A percentile compares a stretch with the other conserved stretches of the same genome.
Evolutionary conservation across 2,329 filamentous ascomycete genomes (phyloP).

Genomic region (Colletotrichum limetticola): DNA sequence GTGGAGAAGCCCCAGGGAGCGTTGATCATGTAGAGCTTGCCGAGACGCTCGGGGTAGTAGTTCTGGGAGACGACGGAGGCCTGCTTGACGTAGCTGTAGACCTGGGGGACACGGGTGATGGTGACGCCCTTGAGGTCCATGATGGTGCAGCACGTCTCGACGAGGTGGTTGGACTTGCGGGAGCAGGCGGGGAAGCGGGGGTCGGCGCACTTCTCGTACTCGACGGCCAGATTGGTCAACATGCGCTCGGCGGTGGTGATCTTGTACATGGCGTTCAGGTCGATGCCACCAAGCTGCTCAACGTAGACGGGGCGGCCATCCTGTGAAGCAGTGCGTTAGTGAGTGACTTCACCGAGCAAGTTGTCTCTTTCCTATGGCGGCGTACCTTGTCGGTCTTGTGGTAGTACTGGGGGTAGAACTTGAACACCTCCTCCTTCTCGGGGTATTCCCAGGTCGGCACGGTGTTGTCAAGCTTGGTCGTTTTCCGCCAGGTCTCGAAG

Average conservation of each 20-base stretch:
- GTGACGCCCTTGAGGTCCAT: slow-evolving; percentile 98
- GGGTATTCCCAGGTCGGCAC: slow-evolving; percentile 86
- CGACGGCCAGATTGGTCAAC: slow-evolving; percentile 94
- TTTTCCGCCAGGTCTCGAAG: slow-evolving; percentile 89
- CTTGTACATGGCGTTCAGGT: slow-evolving; percentile 89
- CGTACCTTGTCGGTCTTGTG: slow-evolving; percentile 90
- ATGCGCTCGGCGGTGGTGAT: slow-evolving; percentile 94
- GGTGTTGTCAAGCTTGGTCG: slow-evolving; percentile 85
- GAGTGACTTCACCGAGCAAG: too few relatives aligned
- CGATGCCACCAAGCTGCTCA: slow-evolving; percentile 93
- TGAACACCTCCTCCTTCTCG: slow-evolving; percentile 84
- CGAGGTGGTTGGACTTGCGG: slow-evolving; percentile 86
- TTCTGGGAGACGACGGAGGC: slow-evolving; percentile 94
- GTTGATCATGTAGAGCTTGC: slow-evolving; percentile 98
- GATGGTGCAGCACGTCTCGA: slow-evolving; percentile 98
- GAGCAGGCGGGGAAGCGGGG: slow-evolving; percentile 95
- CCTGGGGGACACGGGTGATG: slow-evolving; percentile 80
- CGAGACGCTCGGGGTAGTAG: slow-evolving; percentile 98
- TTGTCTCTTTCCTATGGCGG: neutral
- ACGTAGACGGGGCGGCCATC: slow-evolving; percentile 98
- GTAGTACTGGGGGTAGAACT: slow-evolving; percentile 99
- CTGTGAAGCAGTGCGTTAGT: slow-evolving; percentile 55
- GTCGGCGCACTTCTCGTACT: slow-evolving; percentile 97
- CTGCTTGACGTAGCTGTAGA: slow-evolving; percentile 88
- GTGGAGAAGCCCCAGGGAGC: slow-evolving; percentile 93